phyloP scores from a whole-genome alignment of 2,329 filamentous ascomycete species.

The Fusarium devonianum region DNA sequence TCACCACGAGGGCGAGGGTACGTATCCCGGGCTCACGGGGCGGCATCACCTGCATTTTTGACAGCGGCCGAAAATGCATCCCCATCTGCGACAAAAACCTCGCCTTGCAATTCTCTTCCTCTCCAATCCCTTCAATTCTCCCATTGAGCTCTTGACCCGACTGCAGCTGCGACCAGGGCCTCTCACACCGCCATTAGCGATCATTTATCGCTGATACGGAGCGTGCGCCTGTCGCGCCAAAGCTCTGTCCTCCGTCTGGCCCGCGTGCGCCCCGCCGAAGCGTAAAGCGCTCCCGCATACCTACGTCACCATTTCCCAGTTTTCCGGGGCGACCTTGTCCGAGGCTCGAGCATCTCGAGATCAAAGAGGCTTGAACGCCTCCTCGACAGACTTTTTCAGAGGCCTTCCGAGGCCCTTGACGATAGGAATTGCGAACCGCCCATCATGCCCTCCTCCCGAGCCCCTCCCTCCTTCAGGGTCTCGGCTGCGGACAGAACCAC shows the following conservation, averaged over 20 bases:
- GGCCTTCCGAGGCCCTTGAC: neutral
- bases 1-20: too few species aligned
- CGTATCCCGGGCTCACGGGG: too few species aligned
- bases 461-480: constrained; percentile 9
- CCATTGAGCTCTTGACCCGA: neutral
- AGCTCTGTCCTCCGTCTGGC: constrained; percentile 29
- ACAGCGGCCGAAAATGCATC: constrained; percentile 6
- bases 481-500: constrained; percentile 30
- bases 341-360: constrained; percentile 16
- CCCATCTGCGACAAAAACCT: neutral
- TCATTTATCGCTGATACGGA: constrained; percentile 2
- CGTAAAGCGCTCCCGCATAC: constrained; percentile 16
- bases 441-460: constrained; percentile 34
- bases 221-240: neutral
- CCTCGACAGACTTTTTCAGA: constrained; percentile 8
- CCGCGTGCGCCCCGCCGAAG: constrained; percentile 33
- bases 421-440: neutral
- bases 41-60: constrained; percentile 21
- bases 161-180: neutral
- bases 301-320: constrained; percentile 30
- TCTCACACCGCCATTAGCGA: neutral
- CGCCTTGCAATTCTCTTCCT: neutral
- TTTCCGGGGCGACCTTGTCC: neutral
- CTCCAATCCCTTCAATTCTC: constrained; percentile 5
- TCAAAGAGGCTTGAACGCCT: neutral